Evolutionary conservation across 1,139 yeast genomes (phyloP).

Genomic region (Nakaseomyces kungkrabaensis): DNA sequence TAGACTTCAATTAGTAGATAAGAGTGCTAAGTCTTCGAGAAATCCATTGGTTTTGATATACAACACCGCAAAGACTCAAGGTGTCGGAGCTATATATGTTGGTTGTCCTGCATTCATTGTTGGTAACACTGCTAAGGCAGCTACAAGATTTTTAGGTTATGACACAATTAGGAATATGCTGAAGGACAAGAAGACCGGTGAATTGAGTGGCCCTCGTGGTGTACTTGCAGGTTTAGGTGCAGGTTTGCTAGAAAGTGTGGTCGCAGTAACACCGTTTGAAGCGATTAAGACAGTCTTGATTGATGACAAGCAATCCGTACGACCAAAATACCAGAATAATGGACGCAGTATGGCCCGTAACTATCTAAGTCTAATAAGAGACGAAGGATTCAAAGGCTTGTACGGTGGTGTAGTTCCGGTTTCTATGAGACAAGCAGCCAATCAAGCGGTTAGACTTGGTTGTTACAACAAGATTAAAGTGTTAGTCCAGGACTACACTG

Average conservation of each 20-base stretch:
- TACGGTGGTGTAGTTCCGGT: conserved; percentile 90
- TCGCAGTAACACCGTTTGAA: conserved; percentile 95
- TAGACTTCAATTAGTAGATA: conserved; percentile 73
- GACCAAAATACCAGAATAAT: conserved; percentile 64
- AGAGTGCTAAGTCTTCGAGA: conserved; percentile 54
- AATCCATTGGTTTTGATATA: conserved; percentile 77
- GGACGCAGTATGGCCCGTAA: conserved; percentile 44
- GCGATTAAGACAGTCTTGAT: conserved; percentile 93
- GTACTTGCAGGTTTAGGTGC: conserved; percentile 95
- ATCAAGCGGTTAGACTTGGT: conserved; percentile 89
- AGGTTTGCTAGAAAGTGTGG: conserved; percentile 79
- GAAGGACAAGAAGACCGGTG: conserved; percentile 69
- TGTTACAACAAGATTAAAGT: conserved; percentile 85
- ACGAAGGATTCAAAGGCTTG: conserved; percentile 73
- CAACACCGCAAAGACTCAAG: conserved; percentile 66
- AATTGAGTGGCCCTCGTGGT: conserved; percentile 80
- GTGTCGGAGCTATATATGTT: conserved; percentile 70
- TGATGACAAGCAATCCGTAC: conserved; percentile 72
- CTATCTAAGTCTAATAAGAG: conserved; percentile 42
- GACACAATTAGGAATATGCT: conserved; percentile 72
- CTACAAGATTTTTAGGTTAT: conserved; percentile 85
- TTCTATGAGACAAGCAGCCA: conserved; percentile 89
- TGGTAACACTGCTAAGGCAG: conserved; percentile 93
- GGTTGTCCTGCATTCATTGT: conserved; percentile 98
- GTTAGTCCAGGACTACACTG: conserved; percentile 61